Base-by-base conservation (phyloP, 352 stramenopile genomes). In the Phytophthora tubulina region DNA sequence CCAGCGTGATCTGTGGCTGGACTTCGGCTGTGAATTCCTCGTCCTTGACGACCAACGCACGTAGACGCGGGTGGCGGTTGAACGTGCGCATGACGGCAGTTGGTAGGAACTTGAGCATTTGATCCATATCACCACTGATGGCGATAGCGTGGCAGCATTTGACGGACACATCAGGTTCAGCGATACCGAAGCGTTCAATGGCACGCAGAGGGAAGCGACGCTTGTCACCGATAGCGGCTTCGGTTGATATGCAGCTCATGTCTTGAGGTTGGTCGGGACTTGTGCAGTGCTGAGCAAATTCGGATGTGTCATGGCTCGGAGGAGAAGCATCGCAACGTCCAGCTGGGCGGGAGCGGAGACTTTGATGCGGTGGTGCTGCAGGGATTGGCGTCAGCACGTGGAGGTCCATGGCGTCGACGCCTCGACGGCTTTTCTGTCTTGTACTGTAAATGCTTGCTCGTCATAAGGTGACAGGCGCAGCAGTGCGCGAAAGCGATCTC, bases 21-120 rank as follows among this genome's bases (percentile, higher is more conserved):
- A 90, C 63, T 60, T 88, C 73, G 3, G 45, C 82, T 50, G 46
- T 81, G 46, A 76, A 78, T 35, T 82, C 73, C 52, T 80, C 70
- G 62, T 78, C 66, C 41, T 75, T 67, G 36, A 85, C 14, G n/a
- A 85, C 36, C 11, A 78, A 17, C 1, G 68, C 51, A 2, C 85
- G 85, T 60, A 93, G 80, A 31, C 79, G 81, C 9, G 85, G 81
- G 58, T 90, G 76, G 15, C 82, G 67, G 69, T 93, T 93, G 62
- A 84, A 90, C 0, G 85, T 87, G 3, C 67, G 66, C 62, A 88
- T 75, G 41, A 89, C 67, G 0, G 85, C 85, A 0, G 60, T 80
- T 1, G 85, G 85, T n/a, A 93, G 46, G 30, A 70, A 75, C 0
- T 31, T 61, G n/a, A 87, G 45, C n/a, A 91, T 17, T 48, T 81